These are phyloP conservation scores for Phragmites australis DNA, from an alignment of 176 grass and related monocot genomes.

Conservation along the genomic window DNA sequence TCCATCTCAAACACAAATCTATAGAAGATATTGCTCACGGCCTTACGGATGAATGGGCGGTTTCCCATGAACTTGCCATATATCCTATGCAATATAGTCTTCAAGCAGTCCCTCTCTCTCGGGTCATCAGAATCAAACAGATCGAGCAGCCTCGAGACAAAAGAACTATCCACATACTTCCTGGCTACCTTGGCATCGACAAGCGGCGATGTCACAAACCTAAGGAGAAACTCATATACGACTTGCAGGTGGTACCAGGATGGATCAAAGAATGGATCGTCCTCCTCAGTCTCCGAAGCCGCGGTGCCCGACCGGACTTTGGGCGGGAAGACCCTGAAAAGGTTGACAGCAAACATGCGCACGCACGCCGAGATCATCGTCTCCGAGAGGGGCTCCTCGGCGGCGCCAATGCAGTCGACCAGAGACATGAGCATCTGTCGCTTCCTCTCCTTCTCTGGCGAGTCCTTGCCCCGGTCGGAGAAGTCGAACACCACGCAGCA, in stretches of 20 bases:
- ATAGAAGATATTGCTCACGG: constrained; percentile 87
- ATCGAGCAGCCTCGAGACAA: constrained; percentile 76
- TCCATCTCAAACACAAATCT: constrained; percentile 76
- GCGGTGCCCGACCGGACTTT: constrained; percentile 47
- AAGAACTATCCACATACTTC: constrained; percentile 81
- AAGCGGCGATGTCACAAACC: constrained; percentile 75
- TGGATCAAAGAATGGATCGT: constrained; percentile 89
- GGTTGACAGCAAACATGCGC: constrained; percentile 75
- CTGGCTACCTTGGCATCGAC: constrained; percentile 85
- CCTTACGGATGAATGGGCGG: constrained; percentile 79
- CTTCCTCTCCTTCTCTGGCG: constrained; percentile 84
- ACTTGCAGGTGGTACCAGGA: constrained; percentile 93
- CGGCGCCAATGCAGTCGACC: constrained; percentile 59
- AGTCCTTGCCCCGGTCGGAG: constrained; percentile 82
- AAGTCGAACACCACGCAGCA: constrained; percentile 85
- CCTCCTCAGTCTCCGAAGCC: constrained; percentile 72
- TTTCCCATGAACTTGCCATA: constrained; percentile 91
- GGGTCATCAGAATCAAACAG: constrained; percentile 96
- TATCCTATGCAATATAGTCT: constrained; percentile 76
- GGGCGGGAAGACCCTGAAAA: constrained; percentile 94
- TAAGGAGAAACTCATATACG: constrained; percentile 87
- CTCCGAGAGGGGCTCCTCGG: constrained; percentile 75
- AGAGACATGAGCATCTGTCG: constrained; percentile 79
- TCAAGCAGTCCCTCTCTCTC: constrained; percentile 86
- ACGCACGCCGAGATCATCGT: constrained; percentile 69